phyloP scores from a whole-genome alignment of 2,329 filamentous ascomycete species.

The Penicillium sumatraense region DNA sequence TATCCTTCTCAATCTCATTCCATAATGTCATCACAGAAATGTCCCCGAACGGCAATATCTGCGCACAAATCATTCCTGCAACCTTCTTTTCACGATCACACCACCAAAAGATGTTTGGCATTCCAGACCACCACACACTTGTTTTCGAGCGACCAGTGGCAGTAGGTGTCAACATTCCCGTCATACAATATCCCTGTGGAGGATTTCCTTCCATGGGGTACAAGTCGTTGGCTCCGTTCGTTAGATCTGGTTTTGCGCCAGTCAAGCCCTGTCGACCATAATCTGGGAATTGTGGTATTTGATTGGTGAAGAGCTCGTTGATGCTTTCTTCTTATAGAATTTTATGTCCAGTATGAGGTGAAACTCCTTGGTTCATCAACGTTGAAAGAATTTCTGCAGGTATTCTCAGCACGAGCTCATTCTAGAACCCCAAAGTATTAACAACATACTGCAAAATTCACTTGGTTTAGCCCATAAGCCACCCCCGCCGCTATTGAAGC shows the following conservation, averaged over 20 bases:
- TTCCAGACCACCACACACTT: conserved; percentile 63
- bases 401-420: not conserved
- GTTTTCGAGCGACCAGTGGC: conserved; percentile 58
- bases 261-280: conserved; percentile 54
- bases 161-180: conserved; percentile 58
- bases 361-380: conserved; percentile 67
- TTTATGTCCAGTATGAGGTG: conserved; percentile 58
- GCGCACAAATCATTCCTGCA: conserved; percentile 56
- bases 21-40: conserved; percentile 48
- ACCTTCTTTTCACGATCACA: conserved; percentile 63
- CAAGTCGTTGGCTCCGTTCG: conserved; percentile 55
- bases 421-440: not conserved
- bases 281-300: conserved; percentile 60
- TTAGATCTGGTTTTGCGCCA: conserved; percentile 55
- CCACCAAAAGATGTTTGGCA: conserved; percentile 68
- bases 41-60: conserved; percentile 58
- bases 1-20: conserved; percentile 22
- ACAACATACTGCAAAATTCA: conserved; percentile 66
- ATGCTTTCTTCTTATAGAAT: conserved; percentile 64
- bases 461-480: conserved; percentile 64
- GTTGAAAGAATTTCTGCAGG: conserved; percentile 65
- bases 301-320: conserved; percentile 68
- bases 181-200: conserved; percentile 69
- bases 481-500: conserved; percentile 65
- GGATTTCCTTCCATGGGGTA: conserved; percentile 49